Base-by-base conservation (phyloP, 2,329 filamentous ascomycete genomes). In the Alternaria brassicae region DNA sequence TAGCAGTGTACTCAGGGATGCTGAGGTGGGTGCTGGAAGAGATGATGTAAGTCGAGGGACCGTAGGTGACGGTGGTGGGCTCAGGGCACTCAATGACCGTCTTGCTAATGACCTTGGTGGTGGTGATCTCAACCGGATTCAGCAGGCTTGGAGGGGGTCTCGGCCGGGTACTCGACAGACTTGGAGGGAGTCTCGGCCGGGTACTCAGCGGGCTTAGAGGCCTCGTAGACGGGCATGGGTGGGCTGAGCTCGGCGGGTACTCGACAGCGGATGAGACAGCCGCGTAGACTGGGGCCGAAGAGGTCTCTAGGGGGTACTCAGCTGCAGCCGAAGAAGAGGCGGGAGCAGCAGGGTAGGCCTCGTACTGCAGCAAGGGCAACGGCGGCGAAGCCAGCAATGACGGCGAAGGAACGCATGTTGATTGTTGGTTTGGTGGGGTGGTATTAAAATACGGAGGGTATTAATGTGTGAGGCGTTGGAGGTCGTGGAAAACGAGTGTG, bases 331-430 rank as follows among this genome's bases (percentile, higher is more conserved):
- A 15, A 17, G 47, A 39, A 34, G 40, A 39, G 41, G 49, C 30
- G 39, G 52, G 40, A 30, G 40, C 44, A 48, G 44, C 45, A 37
- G 53, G 45, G 53, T 51, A 44, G 32, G 61, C 65, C 41, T 62
- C 66, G 50, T 67, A 56, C 61, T 71, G 66, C 62, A 51, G 63
- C 57, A 52, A 66, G 56, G 56, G 65, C 72, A 47, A 61, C 68
- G 55, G 69, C 75, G 42, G 69, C 72, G 61, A 76, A 53, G 65
- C 70, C 67, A 63, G 75, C 69, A 60, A 74, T 58, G 61, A 69
- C 65, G 56, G 71, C 71, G 66, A 74, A 72, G 70, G 73, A 78
- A 62, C 72, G 72, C 78, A 79, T 79, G 53, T 74, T 79, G 77
- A 74, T 70, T 69, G 71, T 69, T 61, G 54, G 59, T 37, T 30